Base-by-base conservation (phyloP, 495 filamentous ascomycete genomes). In the Geopyxis carbonaria region DNA sequence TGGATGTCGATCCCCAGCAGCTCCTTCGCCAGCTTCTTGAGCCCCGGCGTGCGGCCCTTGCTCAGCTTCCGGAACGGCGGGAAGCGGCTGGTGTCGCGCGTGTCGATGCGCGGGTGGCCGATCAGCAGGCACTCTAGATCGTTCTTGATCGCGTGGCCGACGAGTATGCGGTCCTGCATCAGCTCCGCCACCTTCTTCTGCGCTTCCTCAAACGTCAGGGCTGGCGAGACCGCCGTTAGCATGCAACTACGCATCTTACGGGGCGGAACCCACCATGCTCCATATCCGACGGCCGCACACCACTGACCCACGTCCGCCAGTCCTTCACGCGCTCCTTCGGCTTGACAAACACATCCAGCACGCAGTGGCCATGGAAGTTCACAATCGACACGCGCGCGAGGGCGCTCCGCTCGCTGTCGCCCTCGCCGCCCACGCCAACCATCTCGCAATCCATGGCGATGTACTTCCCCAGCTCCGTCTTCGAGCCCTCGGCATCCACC, bases 401-500 rank as follows among this genome's bases (percentile, higher is more conserved):
- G 2, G 70, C 71, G 8, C 75, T 77, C 8, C 62, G 58, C 51
- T 80, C 71, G 31, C 62, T 57, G 28, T 77, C 73, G 2, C 66
- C 67, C 23, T 68, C 65, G 1, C 77, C 72, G 2, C 83, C 83
- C 8, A 84, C 72, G 27, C 89, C 89, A 13, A 97, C 87, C 89
- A 97, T 97, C 62, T 97, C 89, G 59, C 89, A 95, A 63, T 97
- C 91, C 31, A 97, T 69, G 23, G 82, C 78, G 31, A 97, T 57
- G 53, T 89, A 95, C 67, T 83, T 89, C 36, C 85, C 86, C 31
- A 78, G 53, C 31, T 78, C 70, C 59, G 57, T 77, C 72, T 61
- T 2, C 49, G 47, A 44, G 5, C 43, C 35, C 4, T 38, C 16
- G 7, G 42, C 21, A 37, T 33, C 13, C n/a, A 5, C 45, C 24